These are phyloP conservation scores for Penicillium waksmanii DNA, from an alignment of 495 filamentous ascomycete genomes.

Conservation along the genomic window DNA sequence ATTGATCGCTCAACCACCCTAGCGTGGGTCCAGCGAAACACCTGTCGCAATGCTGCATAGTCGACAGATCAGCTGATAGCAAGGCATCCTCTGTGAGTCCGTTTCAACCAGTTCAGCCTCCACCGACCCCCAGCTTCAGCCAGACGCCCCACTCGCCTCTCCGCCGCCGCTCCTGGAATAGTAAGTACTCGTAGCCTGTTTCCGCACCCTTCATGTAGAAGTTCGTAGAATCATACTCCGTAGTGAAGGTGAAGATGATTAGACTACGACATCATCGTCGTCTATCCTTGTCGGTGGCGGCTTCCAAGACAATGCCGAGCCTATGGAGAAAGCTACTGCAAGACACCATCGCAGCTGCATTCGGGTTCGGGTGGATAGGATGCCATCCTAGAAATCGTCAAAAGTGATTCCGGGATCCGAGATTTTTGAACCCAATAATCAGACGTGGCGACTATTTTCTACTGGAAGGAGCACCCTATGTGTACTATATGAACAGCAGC, in stretches of 20 bases:
- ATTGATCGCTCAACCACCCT: background rate
- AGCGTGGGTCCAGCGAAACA: background rate
- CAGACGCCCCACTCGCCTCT: background rate
- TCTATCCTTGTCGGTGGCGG: background rate
- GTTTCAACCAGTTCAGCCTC: slow-evolving; percentile 1
- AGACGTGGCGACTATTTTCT: background rate
- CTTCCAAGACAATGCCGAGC: background rate
- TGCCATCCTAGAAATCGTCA: background rate
- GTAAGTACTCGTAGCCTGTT: background rate
- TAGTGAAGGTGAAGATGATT: background rate
- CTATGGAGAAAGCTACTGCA: background rate
- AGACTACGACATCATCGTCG: background rate
- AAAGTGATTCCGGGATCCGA: background rate
- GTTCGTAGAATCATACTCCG: background rate
- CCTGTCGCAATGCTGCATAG: slow-evolving; percentile 2
- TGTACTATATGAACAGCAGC: too few relatives aligned
- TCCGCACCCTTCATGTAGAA: background rate
- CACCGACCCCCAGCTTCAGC: background rate
- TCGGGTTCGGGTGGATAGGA: background rate
- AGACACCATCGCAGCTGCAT: slow-evolving; percentile 1
- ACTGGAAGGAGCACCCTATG: background rate
- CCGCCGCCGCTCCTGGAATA: slow-evolving; percentile 1
- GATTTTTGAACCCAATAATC: background rate
- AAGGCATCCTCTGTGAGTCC: background rate
- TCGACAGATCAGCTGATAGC: slow-evolving; percentile 3